phyloP scores from a whole-genome alignment of 805 yeast species.

The Suhomyces kilbournensis region DNA sequence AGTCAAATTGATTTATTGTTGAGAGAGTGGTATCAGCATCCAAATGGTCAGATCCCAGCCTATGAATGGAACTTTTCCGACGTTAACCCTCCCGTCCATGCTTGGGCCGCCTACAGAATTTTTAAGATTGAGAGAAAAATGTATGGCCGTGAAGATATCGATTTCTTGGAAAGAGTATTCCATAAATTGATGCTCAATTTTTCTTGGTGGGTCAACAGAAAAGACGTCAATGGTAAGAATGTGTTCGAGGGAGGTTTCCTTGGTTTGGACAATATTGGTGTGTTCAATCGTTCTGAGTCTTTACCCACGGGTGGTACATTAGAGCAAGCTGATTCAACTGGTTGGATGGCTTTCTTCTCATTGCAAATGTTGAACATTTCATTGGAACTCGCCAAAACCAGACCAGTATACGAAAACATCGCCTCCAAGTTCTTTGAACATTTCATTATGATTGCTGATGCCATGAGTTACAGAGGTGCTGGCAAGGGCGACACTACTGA shows the following conservation, averaged over 20 bases:
- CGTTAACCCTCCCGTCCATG: constrained; percentile 97
- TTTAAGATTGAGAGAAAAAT: constrained; percentile 83
- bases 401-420: constrained; percentile 86
- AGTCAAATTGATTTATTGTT: constrained; percentile 81
- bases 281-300: constrained; percentile 90
- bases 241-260: constrained; percentile 93
- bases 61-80: constrained; percentile 95
- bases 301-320: constrained; percentile 87
- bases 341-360: constrained; percentile 95
- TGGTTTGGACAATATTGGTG: constrained; percentile 89
- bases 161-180: constrained; percentile 86
- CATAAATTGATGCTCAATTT: constrained; percentile 85
- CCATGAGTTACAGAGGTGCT: constrained; percentile 70
- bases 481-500: constrained; percentile 38
- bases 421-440: constrained; percentile 95
- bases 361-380: constrained; percentile 92
- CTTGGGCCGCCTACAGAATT: constrained; percentile 89
- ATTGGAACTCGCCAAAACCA: constrained; percentile 79
- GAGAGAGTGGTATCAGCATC: constrained; percentile 97
- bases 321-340: constrained; percentile 94
- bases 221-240: constrained; percentile 81
- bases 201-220: constrained; percentile 97
- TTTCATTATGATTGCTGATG: constrained; percentile 86
- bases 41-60: constrained; percentile 96
- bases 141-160: constrained; percentile 77